Conservation (phyloP, 2,329 filamentous ascomycete genomes). For the Colletotrichum australisinense region DNA sequence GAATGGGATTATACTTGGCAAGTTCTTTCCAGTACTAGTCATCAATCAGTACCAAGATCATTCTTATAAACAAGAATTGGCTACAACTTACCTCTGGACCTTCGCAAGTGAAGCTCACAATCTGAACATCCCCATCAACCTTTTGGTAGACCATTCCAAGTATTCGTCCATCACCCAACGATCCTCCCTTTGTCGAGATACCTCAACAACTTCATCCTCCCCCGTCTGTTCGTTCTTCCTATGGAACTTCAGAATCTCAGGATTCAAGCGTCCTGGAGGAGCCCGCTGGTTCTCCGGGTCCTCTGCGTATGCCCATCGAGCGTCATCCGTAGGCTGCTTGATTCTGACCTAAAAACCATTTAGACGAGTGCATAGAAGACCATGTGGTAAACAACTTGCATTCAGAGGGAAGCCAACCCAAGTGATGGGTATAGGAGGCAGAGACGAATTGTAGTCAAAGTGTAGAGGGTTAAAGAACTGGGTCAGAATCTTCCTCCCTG, state of each 20-base stretch:
- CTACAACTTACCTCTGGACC: neutral
- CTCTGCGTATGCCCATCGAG: neutral
- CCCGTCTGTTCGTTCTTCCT: neutral
- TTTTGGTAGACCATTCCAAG: conserved; percentile 5
- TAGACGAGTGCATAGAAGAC: neutral
- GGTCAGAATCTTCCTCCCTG: neutral
- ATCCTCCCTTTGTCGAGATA: neutral
- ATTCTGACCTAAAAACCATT: neutral
- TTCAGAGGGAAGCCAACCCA: conserved; percentile 4
- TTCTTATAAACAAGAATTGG: neutral
- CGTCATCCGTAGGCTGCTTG: neutral
- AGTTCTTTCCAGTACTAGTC: neutral
- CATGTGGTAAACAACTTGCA: neutral
- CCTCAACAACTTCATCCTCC: neutral
- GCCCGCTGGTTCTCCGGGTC: neutral
- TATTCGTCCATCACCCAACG: neutral
- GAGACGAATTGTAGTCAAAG: neutral
- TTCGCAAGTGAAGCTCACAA: conserved; percentile 8
- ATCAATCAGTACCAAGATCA: neutral
- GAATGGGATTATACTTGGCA: neutral
- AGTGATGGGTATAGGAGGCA: neutral
- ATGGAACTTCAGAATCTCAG: neutral
- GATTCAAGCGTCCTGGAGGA: neutral
- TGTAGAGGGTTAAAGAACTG: neutral
- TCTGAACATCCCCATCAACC: neutral